Evolutionary conservation across 345 rosid species (phyloP).

Genomic region (Abelmoschus esculentus): DNA sequence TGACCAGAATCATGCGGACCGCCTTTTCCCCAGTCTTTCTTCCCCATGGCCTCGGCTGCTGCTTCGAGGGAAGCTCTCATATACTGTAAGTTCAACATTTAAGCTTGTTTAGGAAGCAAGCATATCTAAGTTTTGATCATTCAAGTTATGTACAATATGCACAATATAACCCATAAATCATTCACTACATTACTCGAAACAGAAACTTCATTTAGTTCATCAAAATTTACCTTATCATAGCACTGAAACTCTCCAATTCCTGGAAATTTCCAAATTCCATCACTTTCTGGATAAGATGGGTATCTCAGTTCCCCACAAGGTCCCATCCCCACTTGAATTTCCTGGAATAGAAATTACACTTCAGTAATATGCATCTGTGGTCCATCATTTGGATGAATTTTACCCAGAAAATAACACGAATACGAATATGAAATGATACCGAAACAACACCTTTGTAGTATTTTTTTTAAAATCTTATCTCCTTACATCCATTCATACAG

Average conservation of each 20-base stretch:
- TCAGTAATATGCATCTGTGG: constrained; percentile 1
- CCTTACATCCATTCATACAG: not conserved
- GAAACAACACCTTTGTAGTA: not conserved
- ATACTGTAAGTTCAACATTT: constrained; percentile 44
- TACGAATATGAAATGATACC: not conserved
- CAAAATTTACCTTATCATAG: constrained; percentile 68
- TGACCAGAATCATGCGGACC: constrained; percentile 90
- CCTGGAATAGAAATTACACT: constrained; percentile 41
- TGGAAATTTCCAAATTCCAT: constrained; percentile 87
- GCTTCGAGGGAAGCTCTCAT: constrained; percentile 85
- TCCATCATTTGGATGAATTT: not conserved
- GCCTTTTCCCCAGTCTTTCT: constrained; percentile 63
- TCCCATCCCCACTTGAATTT: constrained; percentile 96
- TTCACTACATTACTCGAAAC: too few species aligned
- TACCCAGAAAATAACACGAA: not conserved
- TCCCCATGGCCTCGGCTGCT: constrained; percentile 60
- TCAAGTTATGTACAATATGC: not conserved
- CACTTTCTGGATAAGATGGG: constrained; percentile 93
- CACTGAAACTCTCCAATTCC: constrained; percentile 99
- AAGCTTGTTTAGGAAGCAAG: constrained; percentile 11
- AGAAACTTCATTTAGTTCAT: not conserved
- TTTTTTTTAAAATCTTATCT: not conserved
- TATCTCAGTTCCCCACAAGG: constrained; percentile 94
- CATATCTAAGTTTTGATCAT: not conserved
- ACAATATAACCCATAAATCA: too few species aligned